phyloP scores from a whole-genome alignment of 257 asterid species.

The Sherardia arvensis region DNA sequence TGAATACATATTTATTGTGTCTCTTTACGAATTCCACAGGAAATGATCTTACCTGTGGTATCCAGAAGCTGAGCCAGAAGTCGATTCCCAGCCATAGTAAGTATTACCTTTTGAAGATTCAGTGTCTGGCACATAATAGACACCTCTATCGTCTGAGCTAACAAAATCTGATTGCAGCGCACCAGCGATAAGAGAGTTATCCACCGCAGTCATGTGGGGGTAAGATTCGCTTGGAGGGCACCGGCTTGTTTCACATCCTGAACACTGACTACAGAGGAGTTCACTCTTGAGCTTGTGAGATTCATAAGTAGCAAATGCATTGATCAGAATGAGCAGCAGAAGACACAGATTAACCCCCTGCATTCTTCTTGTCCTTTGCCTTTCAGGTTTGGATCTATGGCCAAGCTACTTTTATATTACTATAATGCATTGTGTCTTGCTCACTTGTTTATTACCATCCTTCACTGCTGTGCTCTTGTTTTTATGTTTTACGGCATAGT shows the following conservation, averaged over 20 bases:
- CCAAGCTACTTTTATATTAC: conserved; percentile 1
- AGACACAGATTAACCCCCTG: conserved; percentile 7
- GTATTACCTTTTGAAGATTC: conserved; percentile 22
- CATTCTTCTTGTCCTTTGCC: conserved; percentile 2
- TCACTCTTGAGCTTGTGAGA: conserved; percentile 24
- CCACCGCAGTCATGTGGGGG: conserved; percentile 62
- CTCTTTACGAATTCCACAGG: no score
- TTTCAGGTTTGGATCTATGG: not conserved
- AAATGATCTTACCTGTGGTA: conserved; percentile 44
- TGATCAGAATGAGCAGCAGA: conserved; percentile 12
- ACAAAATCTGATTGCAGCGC: conserved; percentile 56
- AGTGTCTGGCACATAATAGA: conserved; percentile 46
- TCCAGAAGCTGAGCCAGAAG: conserved; percentile 61
- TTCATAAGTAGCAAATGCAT: not conserved
- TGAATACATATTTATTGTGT: no score
- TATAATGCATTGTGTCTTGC: not conserved
- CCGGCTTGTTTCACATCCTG: conserved; percentile 30
- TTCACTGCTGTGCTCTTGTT: not conserved
- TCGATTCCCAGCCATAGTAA: conserved; percentile 67
- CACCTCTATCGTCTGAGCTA: conserved; percentile 35
- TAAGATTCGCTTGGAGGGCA: conserved; percentile 55
- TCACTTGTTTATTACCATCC: not conserved
- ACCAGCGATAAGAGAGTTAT: conserved; percentile 44
- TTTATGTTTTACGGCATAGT: not conserved
- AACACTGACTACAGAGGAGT: conserved; percentile 43